Conservation (phyloP, 768 basidiomycete genomes). For the Tricholoma sp. region DNA sequence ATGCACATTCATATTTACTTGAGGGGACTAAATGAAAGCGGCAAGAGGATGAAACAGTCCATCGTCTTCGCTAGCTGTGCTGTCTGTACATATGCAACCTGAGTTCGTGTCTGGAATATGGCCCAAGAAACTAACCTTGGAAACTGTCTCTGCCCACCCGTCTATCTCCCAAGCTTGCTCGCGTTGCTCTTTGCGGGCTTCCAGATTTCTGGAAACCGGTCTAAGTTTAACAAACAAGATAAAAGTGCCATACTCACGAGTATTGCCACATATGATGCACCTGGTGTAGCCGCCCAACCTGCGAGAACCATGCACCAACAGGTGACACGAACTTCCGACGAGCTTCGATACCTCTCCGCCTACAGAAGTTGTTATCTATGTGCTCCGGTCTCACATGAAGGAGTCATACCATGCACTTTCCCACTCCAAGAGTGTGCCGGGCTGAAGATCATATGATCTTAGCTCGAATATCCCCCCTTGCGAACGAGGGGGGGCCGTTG, state of each 20-base stretch:
- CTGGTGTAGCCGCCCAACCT: slow-evolving; percentile 76
- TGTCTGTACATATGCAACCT: slow-evolving; percentile 49
- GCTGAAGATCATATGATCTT: slow-evolving; percentile 80
- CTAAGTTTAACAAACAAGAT: slow-evolving; percentile 9
- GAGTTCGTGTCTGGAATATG: slow-evolving; percentile 1
- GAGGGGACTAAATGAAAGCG: slow-evolving; percentile 80
- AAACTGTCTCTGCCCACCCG: slow-evolving; percentile 93
- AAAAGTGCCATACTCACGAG: slow-evolving; percentile 49
- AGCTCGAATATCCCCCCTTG: slow-evolving; percentile 94
- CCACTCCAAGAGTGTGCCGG: slow-evolving; percentile 93
- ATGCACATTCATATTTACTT: slow-evolving; percentile 41
- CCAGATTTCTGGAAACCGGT: slow-evolving; percentile 48
- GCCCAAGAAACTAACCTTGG: slow-evolving; percentile 52
- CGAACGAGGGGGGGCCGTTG: slow-evolving; percentile 79
- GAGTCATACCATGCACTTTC: slow-evolving; percentile 76
- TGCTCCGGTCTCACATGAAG: not conserved
- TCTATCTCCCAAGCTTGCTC: slow-evolving; percentile 93
- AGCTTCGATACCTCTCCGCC: slow-evolving; percentile 93
- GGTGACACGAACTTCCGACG: slow-evolving; percentile 82
- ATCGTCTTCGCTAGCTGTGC: slow-evolving; percentile 80
- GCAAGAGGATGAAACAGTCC: slow-evolving; percentile 80
- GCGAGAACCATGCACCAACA: slow-evolving; percentile 90
- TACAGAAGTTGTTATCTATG: slow-evolving; percentile 21
- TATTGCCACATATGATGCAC: slow-evolving; percentile 99
- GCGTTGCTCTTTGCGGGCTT: slow-evolving; percentile 75